These are phyloP conservation scores for Volutella citrinella DNA, from an alignment of 2,329 filamentous ascomycete species.

Conservation along the genomic window DNA sequence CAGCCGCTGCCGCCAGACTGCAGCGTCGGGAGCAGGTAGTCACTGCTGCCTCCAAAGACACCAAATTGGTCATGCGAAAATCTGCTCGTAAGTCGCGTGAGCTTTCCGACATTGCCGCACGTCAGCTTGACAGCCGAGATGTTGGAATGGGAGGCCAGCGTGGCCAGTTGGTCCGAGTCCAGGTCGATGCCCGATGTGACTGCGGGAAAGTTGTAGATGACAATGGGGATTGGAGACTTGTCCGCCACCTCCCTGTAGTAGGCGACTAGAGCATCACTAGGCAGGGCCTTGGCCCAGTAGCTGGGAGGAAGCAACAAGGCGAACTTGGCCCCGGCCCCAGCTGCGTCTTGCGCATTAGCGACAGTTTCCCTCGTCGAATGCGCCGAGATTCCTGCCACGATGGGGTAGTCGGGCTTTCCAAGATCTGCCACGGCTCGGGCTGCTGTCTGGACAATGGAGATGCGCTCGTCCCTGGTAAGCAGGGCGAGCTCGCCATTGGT, in stretches of 20 bases:
- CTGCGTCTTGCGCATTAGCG: conserved; percentile 62
- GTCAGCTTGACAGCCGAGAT: conserved; percentile 68
- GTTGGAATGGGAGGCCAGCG: conserved; percentile 59
- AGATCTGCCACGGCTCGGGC: conserved; percentile 35
- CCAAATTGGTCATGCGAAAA: conserved; percentile 38
- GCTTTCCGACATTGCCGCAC: conserved; percentile 66
- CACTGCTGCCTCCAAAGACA: conserved; percentile 42
- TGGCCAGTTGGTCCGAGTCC: conserved; percentile 58
- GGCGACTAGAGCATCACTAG: conserved; percentile 49
- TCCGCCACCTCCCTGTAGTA: conserved; percentile 66
- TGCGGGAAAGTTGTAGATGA: conserved; percentile 69
- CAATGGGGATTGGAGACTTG: conserved; percentile 58
- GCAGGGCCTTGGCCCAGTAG: conserved; percentile 62
- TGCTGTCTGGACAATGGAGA: conserved; percentile 37
- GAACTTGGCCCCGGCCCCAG: conserved; percentile 66
- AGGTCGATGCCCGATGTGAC: conserved; percentile 64
- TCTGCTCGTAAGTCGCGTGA: conserved; percentile 53
- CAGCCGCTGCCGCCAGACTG: conserved; percentile 39
- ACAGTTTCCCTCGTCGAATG: conserved; percentile 62
- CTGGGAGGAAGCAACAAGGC: conserved; percentile 72
- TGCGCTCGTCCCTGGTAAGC: conserved; percentile 38
- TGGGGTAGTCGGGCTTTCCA: conserved; percentile 33
- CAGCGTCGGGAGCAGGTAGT: conserved; percentile 40
- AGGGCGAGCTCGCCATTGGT: conserved; percentile 46
- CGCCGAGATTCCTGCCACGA: conserved; percentile 44